Conservation (phyloP, 352 stramenopile genomes). For the Phytophthora sp. region DNA sequence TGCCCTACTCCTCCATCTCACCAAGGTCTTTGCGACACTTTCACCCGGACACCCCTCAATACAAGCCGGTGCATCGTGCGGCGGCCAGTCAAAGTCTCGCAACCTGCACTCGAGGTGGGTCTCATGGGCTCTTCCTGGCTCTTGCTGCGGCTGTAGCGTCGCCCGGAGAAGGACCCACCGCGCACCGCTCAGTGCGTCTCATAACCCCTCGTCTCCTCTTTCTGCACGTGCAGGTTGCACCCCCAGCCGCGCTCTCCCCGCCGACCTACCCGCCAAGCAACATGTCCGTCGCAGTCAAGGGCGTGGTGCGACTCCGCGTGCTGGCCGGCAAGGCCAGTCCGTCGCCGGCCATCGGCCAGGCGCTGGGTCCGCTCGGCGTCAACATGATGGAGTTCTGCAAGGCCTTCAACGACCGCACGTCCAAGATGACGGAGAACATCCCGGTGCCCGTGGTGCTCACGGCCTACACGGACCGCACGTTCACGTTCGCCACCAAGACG, state of each 20-base stretch:
- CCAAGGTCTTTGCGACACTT: no score
- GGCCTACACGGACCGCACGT: constrained; percentile 95
- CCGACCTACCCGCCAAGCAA: constrained; percentile 14
- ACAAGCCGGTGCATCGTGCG: constrained; percentile 22
- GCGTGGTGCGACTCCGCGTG: constrained; percentile 87
- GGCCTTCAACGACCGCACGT: constrained; percentile 97
- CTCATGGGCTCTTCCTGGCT: background rate
- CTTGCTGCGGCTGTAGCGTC: constrained; percentile 5
- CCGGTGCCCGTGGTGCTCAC: constrained; percentile 94
- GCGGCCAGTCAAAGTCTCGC: constrained; percentile 35
- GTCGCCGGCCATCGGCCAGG: constrained; percentile 89
- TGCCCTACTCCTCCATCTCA: no score
- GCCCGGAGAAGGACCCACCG: background rate
- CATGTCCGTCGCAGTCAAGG: constrained; percentile 69
- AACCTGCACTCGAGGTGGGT: constrained; percentile 12
- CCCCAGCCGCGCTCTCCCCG: background rate
- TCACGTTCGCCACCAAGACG: constrained; percentile 96
- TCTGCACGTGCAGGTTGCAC: constrained; percentile 7
- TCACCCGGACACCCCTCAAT: no score
- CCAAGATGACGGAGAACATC: constrained; percentile 91
- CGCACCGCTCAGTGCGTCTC: background rate
- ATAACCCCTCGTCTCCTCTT: constrained; percentile 15
- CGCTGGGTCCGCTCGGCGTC: constrained; percentile 96
- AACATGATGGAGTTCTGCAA: constrained; percentile 99
- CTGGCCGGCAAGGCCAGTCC: constrained; percentile 85